These are phyloP conservation scores for Verticillium nonalfalfae DNA, from an alignment of 2,329 filamentous ascomycete genomes.

Conservation along the genomic window DNA sequence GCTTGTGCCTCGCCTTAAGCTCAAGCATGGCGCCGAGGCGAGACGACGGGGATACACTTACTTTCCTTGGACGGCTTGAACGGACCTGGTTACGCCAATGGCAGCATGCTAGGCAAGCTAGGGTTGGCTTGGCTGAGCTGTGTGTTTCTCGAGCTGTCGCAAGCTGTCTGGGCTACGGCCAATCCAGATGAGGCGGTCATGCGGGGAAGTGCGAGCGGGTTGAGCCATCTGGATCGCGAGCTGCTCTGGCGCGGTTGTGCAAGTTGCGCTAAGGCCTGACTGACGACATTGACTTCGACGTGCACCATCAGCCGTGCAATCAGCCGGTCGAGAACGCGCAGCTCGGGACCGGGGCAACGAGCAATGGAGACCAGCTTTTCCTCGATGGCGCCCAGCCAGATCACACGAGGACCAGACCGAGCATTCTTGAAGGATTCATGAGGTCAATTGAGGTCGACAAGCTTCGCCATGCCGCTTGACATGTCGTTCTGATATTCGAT, in stretches of 20 bases:
- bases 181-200: neutral
- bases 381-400: too few species aligned
- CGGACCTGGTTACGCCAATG: neutral
- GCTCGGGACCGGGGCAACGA: neutral
- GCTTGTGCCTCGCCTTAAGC: neutral
- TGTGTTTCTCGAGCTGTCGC: neutral
- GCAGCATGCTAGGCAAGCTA: neutral
- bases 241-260: neutral
- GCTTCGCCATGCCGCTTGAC: neutral
- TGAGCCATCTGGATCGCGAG: neutral
- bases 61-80: neutral
- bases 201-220: neutral
- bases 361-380: neutral
- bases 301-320: neutral
- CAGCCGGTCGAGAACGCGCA: neutral
- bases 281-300: slow-evolving; percentile 13
- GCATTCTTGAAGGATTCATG: neutral
- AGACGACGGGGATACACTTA: neutral
- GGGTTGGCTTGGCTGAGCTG: neutral
- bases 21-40: neutral
- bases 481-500: neutral
- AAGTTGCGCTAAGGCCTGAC: slow-evolving; percentile 6
- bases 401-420: too few species aligned
- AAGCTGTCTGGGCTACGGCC: neutral
- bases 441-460: neutral